These are phyloP conservation scores for Bruguiera gymnorhiza DNA, from an alignment of 345 rosid species.

Conservation along the genomic window DNA sequence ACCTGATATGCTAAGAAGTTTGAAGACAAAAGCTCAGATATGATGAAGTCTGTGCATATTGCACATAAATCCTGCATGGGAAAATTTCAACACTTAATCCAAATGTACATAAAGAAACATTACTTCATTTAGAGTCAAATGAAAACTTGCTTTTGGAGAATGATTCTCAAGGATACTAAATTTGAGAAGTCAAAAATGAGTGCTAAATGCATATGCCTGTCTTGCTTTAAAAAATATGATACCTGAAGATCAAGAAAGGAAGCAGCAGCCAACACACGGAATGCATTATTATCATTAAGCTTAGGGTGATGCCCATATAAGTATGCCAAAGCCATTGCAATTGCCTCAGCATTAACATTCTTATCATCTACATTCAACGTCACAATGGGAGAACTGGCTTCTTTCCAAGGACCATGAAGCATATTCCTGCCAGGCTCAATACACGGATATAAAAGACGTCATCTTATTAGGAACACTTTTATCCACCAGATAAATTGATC, in stretches of 20 bases:
- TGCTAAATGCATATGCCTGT: not conserved
- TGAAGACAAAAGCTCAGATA: conserved; percentile 85
- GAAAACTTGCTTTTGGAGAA: not conserved
- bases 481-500: too few relatives aligned
- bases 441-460: too few relatives aligned
- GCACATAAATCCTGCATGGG: conserved; percentile 80
- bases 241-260: conserved; percentile 99
- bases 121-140: too few relatives aligned
- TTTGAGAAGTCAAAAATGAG: not conserved
- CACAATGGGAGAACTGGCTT: conserved; percentile 72
- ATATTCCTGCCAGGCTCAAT: conserved; percentile 51
- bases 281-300: conserved; percentile 82
- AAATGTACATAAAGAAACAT: too few relatives aligned
- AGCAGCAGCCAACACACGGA: conserved; percentile 93
- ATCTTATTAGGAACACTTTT: too few relatives aligned
- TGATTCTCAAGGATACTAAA: not conserved
- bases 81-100: not conserved
- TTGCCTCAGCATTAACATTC: conserved; percentile 83
- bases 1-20: conserved; percentile 96
- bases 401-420: conserved; percentile 98
- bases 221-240: not conserved
- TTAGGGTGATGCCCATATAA: conserved; percentile 85
- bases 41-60: conserved; percentile 89
- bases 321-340: conserved; percentile 80
- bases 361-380: conserved; percentile 80